Evolutionary conservation across 495 filamentous ascomycete genomes (phyloP), one percentile per base, ranked within the genome.

Genomic region (Chaetomium fimeti): DNA sequence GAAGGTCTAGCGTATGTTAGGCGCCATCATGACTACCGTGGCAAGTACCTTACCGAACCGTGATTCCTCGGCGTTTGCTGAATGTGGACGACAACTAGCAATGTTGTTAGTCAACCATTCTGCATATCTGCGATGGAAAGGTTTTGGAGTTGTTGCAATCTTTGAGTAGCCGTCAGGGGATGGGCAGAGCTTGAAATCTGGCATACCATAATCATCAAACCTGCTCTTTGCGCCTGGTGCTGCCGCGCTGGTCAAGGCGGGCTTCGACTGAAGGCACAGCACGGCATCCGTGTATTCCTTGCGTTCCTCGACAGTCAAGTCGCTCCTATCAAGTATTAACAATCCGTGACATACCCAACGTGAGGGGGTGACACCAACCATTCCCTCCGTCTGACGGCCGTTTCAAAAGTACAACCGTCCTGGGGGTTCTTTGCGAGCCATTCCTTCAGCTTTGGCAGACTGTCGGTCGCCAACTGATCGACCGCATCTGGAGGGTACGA

Each of bases 271-370:
- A 12, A 92, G 67, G 66, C 89, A 92, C 25, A 84, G 74, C 8
- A 91, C 83, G 5, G 88, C 86, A 42, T 82, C 69, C 59, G 85
- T 88, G 69, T 88, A 91, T 12, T 72, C 74, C 48, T 77, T 81
- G 67, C 83, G 83, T 68, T 90, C 76, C 0, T 52, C 20, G 7
- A 69, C 68, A 0, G 71, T 67, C 2, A 88, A 75, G 4, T 81
- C 70, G 52, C 78, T 76, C 84, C 86, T 88, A 48, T 16, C 18
- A 1, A 0, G 43, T 53, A 48, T 43, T 8, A 60, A 32, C 24
- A 3, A n/a, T 24, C 6, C 4, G 7, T 22, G 18, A 29, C 12
- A 6, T 16, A 11, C 2, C 25, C 24, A 54, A 18, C 7, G 18
- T n/a, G 5, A 32, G 24, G 13, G 27, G 27, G 15, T 12, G 8